Conservation (phyloP, 2,329 filamentous ascomycete genomes). For the Thielaviopsis musarum region DNA sequence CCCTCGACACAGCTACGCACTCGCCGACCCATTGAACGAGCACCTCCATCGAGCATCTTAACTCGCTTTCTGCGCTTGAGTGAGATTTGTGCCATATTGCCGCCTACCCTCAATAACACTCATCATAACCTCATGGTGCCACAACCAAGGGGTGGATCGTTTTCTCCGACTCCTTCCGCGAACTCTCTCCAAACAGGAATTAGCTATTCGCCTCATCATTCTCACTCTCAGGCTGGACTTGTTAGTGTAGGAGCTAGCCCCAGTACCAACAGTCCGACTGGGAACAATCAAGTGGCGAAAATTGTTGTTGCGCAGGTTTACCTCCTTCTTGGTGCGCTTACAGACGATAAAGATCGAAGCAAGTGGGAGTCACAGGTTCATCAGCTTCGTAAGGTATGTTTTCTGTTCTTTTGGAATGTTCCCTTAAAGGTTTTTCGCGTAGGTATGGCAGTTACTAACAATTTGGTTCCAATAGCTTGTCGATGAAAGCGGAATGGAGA, state of each 20-base stretch:
- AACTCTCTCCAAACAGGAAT: conserved; percentile 39
- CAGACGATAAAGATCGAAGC: conserved; percentile 74
- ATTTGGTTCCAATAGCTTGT: conserved; percentile 47
- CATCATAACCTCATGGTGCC: conserved; percentile 37
- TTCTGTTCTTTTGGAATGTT: conserved; percentile 1
- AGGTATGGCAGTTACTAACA: conserved; percentile 12
- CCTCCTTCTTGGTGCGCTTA: conserved; percentile 82
- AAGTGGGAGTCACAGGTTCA: conserved; percentile 90
- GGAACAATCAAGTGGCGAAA: conserved; percentile 58
- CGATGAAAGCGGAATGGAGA: conserved; percentile 98
- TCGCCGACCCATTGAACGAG: neutral
- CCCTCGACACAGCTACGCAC: neutral
- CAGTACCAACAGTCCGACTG: conserved; percentile 45
- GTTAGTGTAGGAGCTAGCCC: conserved; percentile 44
- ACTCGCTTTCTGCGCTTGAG: neutral
- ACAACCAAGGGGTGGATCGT: conserved; percentile 45
- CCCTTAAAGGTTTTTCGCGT: neutral
- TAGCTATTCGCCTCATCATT: conserved; percentile 39
- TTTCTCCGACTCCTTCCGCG: conserved; percentile 40
- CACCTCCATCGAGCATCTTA: neutral
- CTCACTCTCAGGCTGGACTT: conserved; percentile 30
- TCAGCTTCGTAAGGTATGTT: conserved; percentile 72
- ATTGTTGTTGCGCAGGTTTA: conserved; percentile 93
- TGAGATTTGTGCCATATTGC: conserved; percentile 13
- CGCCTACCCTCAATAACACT: conserved; percentile 16